These are phyloP conservation scores for Clonostachys rhizophaga DNA, from an alignment of 2,329 filamentous ascomycete genomes.

Conservation along the genomic window DNA sequence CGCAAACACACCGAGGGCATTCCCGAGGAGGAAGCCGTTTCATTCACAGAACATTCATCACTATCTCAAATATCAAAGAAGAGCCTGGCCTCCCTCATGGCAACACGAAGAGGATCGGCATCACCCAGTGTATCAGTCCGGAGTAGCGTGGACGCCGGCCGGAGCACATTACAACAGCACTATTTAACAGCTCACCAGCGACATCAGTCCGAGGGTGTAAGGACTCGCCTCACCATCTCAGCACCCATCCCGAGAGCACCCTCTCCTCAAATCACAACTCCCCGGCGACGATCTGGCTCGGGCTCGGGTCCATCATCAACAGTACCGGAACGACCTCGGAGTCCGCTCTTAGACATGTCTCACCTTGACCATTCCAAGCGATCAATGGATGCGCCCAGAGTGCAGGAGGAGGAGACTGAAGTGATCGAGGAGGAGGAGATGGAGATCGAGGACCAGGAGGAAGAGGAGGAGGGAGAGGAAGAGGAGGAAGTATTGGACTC, in stretches of 20 bases:
- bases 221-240: too few species aligned
- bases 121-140: neutral
- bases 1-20: neutral
- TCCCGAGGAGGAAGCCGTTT: neutral
- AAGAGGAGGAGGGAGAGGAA: neutral
- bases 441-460: conserved; percentile 2
- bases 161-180: neutral
- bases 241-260: too few species aligned
- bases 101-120: neutral
- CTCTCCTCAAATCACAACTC: neutral
- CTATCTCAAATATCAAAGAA: neutral
- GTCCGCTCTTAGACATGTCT: too few species aligned
- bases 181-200: neutral
- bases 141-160: neutral
- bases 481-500: neutral
- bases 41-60: neutral
- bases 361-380: too few species aligned
- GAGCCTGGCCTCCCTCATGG: neutral
- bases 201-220: too few species aligned
- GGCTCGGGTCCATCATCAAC: too few species aligned
- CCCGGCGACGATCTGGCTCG: too few species aligned
- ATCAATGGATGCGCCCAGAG: too few species aligned
- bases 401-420: too few species aligned
- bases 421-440: too few species aligned
- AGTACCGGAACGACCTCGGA: too few species aligned